A percentile compares a stretch with the other conserved stretches of the same genome.
phyloP scores from a whole-genome alignment of 2,329 filamentous ascomycete species.

The Tolypocladium capitatum region DNA sequence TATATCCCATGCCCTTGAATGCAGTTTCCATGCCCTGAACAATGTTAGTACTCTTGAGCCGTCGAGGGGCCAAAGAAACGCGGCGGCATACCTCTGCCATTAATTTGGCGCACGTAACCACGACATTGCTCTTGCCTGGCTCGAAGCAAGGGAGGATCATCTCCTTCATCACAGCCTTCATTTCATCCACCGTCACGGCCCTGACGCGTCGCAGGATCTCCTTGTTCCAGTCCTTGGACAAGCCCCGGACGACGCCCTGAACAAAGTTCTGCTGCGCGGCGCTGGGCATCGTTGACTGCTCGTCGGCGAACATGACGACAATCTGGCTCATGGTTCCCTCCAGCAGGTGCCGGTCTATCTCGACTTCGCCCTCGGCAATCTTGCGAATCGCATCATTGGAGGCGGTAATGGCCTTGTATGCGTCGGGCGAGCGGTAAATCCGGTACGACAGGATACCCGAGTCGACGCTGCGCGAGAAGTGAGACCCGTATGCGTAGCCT shows the following conservation, averaged over 20 bases:
- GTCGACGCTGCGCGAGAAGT: conserved; percentile 65
- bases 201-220: conserved; percentile 66
- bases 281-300: conserved; percentile 71
- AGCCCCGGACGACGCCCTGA: conserved; percentile 61
- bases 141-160: conserved; percentile 71
- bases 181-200: conserved; percentile 61
- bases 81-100: conserved; percentile 61
- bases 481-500: conserved; percentile 81
- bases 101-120: conserved; percentile 76
- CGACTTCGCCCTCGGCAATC: conserved; percentile 56
- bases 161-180: conserved; percentile 59
- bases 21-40: conserved; percentile 58
- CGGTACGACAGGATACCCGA: conserved; percentile 71
- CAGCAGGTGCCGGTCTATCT: conserved; percentile 68
- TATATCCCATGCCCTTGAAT: conserved; percentile 66
- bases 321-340: conserved; percentile 87
- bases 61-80: not conserved
- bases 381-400: conserved; percentile 62
- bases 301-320: conserved; percentile 74
- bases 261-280: conserved; percentile 78
- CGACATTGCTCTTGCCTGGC: conserved; percentile 67
- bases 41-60: conserved; percentile 3
- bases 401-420: conserved; percentile 71
- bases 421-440: conserved; percentile 82
- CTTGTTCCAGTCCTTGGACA: conserved; percentile 66